Conservation (phyloP, 1,139 yeast species). For the Taphrina populina region DNA sequence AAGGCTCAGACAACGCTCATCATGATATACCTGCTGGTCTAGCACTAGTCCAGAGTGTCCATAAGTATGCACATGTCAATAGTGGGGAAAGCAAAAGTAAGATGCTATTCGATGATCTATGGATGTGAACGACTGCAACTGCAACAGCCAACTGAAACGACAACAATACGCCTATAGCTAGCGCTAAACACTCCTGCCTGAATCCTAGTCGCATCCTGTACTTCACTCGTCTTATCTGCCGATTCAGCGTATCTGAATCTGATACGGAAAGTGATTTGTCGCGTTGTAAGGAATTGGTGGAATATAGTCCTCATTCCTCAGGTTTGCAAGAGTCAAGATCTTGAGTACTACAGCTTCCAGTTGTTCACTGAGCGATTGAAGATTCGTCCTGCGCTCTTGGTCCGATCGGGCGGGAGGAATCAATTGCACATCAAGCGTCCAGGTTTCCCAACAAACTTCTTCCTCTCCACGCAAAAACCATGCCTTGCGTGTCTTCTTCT, state of each 20-base stretch:
- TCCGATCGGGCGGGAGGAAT: constrained; percentile 41
- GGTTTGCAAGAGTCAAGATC: constrained; percentile 56
- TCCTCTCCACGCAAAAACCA: constrained; percentile 50
- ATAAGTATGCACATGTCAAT: no score
- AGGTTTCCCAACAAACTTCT: constrained; percentile 53
- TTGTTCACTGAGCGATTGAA: constrained; percentile 39
- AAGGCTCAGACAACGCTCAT: no score
- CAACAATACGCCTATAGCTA: no score
- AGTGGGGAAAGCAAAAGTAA: no score
- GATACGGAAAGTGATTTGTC: constrained; percentile 66
- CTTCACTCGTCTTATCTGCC: no score
- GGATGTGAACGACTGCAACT: no score
- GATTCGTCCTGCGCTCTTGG: constrained; percentile 38
- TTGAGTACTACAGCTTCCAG: constrained; percentile 52
- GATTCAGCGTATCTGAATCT: constrained; percentile 45
- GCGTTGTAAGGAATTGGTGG: constrained; percentile 73
- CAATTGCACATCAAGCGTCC: constrained; percentile 49
- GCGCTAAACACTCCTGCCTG: no score
- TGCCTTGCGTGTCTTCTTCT: constrained; percentile 43
- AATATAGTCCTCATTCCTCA: constrained; percentile 58
- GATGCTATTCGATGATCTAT: no score
- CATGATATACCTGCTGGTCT: no score
- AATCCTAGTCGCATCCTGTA: no score
- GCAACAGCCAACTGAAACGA: no score
- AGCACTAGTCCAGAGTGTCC: no score